Base-by-base conservation (phyloP, 2,329 filamentous ascomycete genomes). In the Thelonectria discophora region DNA sequence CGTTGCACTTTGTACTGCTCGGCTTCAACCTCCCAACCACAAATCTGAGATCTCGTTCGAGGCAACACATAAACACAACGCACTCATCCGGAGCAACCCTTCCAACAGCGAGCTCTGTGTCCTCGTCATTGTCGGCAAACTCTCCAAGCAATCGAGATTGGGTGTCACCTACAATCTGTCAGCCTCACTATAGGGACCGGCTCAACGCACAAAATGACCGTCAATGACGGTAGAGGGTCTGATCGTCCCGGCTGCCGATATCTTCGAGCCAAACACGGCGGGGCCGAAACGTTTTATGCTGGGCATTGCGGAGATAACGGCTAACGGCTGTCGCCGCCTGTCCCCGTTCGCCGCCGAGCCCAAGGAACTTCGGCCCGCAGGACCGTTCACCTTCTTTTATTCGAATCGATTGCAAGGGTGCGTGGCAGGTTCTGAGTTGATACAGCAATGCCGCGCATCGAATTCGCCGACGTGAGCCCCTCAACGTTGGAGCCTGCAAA, bases 301-400 rank as follows among this genome's bases (percentile, higher is more conserved):
- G 43, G 51, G 52, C 42, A 13, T 7, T 46, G 47, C 48, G 53
- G 53, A 42, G 48, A 56, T 53, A 53, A 37, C 52, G 58, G 32
- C 15, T 53, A 40, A 52, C 67, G 68, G 68, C 58, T 68, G 56
- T 67, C 65, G 65, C 65, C 48, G 49, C 51, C 56, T 46, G 52
- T 56, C 59, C 63, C 64, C 57, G 54, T 58, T 62, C 67, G 69
- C 65, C 58, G 59, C 46, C 64, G 61, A 63, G 57, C 32, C 52
- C 12, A 48, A 58, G 69, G 69, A 53, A 66, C 15, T 34, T 20
- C 69, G 69, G 69, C 55, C 69, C 69, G 69, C 24, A 13, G 49
- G 60, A 27, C 69, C 69, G 69, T 42, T 55, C 56, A 59, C 64
- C 62, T 65, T 60, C 37, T 62, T 53, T 62, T 51, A 20, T 53